Evolutionary conservation across 495 filamentous ascomycete genomes (phyloP), one percentile per base, ranked within the genome.

Genomic region (Penicillium pulvis): DNA sequence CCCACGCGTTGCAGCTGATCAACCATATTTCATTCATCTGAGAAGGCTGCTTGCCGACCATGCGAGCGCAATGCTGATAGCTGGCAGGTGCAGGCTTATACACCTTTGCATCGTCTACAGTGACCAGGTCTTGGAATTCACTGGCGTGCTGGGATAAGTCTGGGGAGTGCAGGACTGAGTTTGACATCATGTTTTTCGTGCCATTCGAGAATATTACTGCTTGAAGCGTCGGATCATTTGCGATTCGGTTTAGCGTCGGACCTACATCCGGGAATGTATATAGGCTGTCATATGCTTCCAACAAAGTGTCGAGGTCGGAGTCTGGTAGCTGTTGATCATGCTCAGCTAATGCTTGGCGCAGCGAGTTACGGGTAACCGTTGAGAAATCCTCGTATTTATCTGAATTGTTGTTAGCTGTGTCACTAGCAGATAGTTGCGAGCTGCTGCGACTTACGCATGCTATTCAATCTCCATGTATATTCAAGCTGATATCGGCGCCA

Each of bases 391-490:
- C 76, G 58, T 90, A 92, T 49, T 74, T 58, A 35, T 78, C 86
- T 89, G 53, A 35, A 54, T 39, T 36, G 36, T 45, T 17, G 39
- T 58, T 19, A 60, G 33, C 26, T 19, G 3, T 12, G 28, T 9
- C 20, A 24, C 23, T 16, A 36, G 42, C 23, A 20, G 41, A 12
- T 4, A 24, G 12, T 30, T 35, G 11, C 11, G 43, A 28, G 33
- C 16, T 14, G 28, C 46, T 17, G 28, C 30, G 35, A 14, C 70
- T 44, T 72, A 89, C 90, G 76, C 89, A 93, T 93, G 82, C 85
- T 89, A 63, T 88, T 93, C 59, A 90, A 69, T 46, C 90, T 73
- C 90, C 89, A 94, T 36, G 90, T 90, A 61, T 93, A 94, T 71
- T 92, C 90, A 19, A 96, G 78, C 68, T 92, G 89, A 65, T 83